Evolutionary conservation across 441 rosid species (phyloP), one percentile per base, ranked within the genome.

Genomic region (Mallotus repandus): DNA sequence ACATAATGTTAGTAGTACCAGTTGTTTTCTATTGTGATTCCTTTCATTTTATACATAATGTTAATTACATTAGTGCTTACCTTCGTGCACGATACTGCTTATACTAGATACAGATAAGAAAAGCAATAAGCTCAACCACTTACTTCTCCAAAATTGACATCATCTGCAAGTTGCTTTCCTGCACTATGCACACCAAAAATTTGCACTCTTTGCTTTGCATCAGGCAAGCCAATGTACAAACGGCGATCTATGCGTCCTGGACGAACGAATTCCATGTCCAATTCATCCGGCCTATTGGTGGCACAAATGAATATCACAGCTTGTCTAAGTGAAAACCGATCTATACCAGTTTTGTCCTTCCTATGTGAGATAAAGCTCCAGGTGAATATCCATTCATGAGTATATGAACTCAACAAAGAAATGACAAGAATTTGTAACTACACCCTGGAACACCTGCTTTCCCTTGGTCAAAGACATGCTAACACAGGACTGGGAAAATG

Each of bases 231-330:
- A 84, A 95, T 88, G 83, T 90, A 91, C 74, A 95, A 84, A 59
- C 96, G 97, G 63, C 99, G 98, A 78, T 95, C 98, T 71, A 95
- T 95, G 71, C 97, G 95, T 66, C 98, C 98, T 77, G 88, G 68
- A 70, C 95, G 91, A 81, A 95, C 91, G 88, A 95, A 93, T 84
- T 95, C 98, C 45, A 85, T 84, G 88, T 95, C 97, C 82, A 95
- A 83, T 79, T 93, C 99, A 82, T 95, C 97, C 70, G 98, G 98
- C 76, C 97, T 90, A 85, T 93, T 95, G 77, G 99, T 95, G 46
- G 99, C 99, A 81, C 99, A 95, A 63, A 95, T 89, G 88, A 95
- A 95, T 85, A 95, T 95, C 81, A 95, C 98, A 82, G 99, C 97
- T 86, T 95, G 99, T 77, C 90, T 85, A 68, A 90, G 87, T 19